phyloP scores from a whole-genome alignment of 306 rosid genomes.

The Quillaja saponaria region DNA sequence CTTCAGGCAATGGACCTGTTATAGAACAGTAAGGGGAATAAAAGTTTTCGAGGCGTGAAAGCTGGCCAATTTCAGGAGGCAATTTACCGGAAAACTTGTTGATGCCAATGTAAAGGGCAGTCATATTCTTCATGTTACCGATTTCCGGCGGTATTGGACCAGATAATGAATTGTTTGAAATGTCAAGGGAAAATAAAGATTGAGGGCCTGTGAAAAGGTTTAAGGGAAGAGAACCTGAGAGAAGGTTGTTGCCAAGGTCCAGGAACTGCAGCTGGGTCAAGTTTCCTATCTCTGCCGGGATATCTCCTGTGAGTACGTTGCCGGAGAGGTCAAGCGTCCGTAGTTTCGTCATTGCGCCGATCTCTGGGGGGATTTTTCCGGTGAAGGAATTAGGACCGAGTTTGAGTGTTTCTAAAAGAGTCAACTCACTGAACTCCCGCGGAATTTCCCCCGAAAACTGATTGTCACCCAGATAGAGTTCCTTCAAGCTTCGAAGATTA shows the following conservation, averaged over 20 bases:
- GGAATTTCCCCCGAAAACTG: conserved; percentile 47
- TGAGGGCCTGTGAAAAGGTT: conserved; percentile 52
- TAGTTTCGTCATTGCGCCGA: conserved; percentile 45
- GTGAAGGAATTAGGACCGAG: conserved; percentile 59
- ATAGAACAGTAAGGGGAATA: conserved; percentile 62
- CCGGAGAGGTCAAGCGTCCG: conserved; percentile 68
- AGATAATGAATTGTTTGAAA: conserved; percentile 81
- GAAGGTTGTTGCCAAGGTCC: conserved; percentile 69
- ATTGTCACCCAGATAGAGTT: conserved; percentile 40
- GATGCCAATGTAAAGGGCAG: conserved; percentile 64
- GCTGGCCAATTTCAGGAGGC: conserved; percentile 75
- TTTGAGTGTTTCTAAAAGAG: conserved; percentile 47
- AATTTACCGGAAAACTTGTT: conserved; percentile 68
- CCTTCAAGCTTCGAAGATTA: conserved; percentile 35
- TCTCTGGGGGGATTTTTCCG: conserved; percentile 59
- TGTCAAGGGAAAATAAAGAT: conserved; percentile 67
- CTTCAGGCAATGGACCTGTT: conserved; percentile 87
- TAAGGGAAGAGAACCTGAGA: conserved; percentile 73
- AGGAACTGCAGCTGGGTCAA: conserved; percentile 56
- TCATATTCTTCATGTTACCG: conserved; percentile 58
- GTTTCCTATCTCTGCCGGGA: conserved; percentile 68
- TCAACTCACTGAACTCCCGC: conserved; percentile 37
- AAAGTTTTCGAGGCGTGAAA: conserved; percentile 56
- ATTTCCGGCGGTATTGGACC: conserved; percentile 71
- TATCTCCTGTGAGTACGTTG: conserved; percentile 55